Base-by-base conservation (phyloP, 345 rosid genomes). In the Bruguiera sexangula region DNA sequence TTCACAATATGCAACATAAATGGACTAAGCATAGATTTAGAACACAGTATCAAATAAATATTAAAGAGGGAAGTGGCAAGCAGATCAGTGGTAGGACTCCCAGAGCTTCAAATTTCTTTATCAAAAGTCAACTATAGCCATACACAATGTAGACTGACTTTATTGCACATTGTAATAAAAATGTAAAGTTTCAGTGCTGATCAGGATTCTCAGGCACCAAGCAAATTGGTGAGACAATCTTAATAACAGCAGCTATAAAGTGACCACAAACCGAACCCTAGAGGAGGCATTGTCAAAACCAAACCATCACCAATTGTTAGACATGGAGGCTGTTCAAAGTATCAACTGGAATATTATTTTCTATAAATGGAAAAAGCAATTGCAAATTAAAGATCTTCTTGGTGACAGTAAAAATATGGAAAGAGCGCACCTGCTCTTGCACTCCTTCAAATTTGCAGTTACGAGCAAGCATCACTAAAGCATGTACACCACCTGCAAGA, bases 361-460 rank as follows among this genome's bases (percentile, higher is more conserved):
- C 29, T 51, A 37, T 65, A 56, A 52, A 30, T 22, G 30, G 20
- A 6, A 68, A 24, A 58, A 8, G 19, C 74, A 90, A 93, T 39
- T 7, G 37, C 2, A 7, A 34, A 7, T 34, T 5, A 37, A 37
- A 39, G 48, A 39, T 39, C 48, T 39, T 39, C 13, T 39, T 10
- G 5, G 50, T 3, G 19, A 18, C 19, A 19, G 55, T 8, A 48
- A 46, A 62, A 62, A 37, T 16, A 34, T 36, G 19, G 48, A 70
- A 24, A 31, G 60, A 61, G 8, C 39, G 6, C 56, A 78, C 80
- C 82, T 81, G 80, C 66, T 81, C 84, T 67, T 81, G 82, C 29
- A 81, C 82, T 64, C 80, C 82, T 36, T 75, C 84, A 62, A 60
- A 72, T 67, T 69, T 75, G 80, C 78, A 81, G 68, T 59, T 34